Percentiles rank a stretch among this genome's conserved stretches.
Evolutionary conservation across 352 stramenopile species (phyloP).

Genomic region (Phytophthora pinifolia): DNA sequence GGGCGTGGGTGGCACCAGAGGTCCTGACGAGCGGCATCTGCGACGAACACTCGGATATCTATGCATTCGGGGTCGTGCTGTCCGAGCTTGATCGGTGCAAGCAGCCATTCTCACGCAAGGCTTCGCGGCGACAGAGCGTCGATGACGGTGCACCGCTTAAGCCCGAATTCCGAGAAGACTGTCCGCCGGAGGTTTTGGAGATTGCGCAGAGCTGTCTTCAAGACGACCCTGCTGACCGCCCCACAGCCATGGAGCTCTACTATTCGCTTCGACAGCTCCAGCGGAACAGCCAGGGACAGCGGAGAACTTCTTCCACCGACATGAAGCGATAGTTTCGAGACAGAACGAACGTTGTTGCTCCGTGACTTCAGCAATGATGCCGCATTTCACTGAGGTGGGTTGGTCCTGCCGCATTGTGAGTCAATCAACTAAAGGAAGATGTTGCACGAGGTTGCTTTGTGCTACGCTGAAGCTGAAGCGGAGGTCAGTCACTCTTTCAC

Average conservation of each 20-base stretch:
- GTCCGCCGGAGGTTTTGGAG: constrained; percentile 39
- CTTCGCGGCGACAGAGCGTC: constrained; percentile 16
- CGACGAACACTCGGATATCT: constrained; percentile 68
- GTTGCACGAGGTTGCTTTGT: too few relatives aligned
- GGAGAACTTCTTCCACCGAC: constrained; percentile 7
- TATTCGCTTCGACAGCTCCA: constrained; percentile 49
- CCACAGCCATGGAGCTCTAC: constrained; percentile 61
- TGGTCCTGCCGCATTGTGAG: too few relatives aligned
- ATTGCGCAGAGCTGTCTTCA: constrained; percentile 51
- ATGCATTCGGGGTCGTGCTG: constrained; percentile 68
- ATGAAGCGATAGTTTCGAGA: constrained; percentile 1
- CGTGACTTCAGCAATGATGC: too few relatives aligned
- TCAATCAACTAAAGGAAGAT: too few relatives aligned
- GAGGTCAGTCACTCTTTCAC: not conserved
- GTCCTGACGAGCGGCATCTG: constrained; percentile 56
- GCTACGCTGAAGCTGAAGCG: too few relatives aligned
- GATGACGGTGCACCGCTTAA: constrained; percentile 25
- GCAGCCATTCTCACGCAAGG: constrained; percentile 31
- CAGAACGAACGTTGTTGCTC: too few relatives aligned
- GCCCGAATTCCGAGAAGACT: constrained; percentile 47
- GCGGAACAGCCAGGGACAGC: constrained; percentile 14
- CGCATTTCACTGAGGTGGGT: too few relatives aligned
- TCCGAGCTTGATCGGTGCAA: constrained; percentile 66
- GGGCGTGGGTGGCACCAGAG: constrained; percentile 57
- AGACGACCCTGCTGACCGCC: constrained; percentile 40